Base-by-base conservation (phyloP, 2,329 filamentous ascomycete species). In the Cyanodermella asteris region DNA sequence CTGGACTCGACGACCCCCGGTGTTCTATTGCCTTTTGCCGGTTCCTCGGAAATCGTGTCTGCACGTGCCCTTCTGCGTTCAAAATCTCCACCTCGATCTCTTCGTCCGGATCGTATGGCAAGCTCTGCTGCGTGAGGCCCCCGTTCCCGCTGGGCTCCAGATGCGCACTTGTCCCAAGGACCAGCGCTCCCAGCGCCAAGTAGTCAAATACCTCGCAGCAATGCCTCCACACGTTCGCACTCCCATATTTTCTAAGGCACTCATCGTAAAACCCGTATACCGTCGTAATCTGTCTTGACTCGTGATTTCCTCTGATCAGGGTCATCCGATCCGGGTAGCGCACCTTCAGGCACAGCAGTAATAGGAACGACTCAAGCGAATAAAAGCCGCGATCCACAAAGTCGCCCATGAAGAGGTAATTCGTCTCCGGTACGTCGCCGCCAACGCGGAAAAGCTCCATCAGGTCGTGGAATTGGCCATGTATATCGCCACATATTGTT, bases 261-360 rank as follows among this genome's bases (percentile, higher is more conserved):
- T 94, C 84, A 43, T 94, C 84, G 55, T 94, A 94, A 55, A 94
- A 94, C 33, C 84, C 84, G 46, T 94, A 94, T 9, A 94, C 84
- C 5, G 80, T 91, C 13, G 84, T 94, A 36, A 94, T 94, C 49
- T 94, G 84, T 30, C 84, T 70, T 22, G 82, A 93, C 51, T 94
- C 84, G 56, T 91, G 81, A 47, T 91, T 91, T 35, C 84, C 84
- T 34, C 84, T 67, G 42, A 94, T 91, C 20, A 94, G 64, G 4
- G 87, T 94, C 56, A 94, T 93, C 38, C 87, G 78, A 49, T 94
- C 81, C 26, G 84, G 87, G 45, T 94, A 94, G 46, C 84, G 75
- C 32, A 94, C 84, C 61, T 94, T 94, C 40, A 94, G 69, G 45
- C 81, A 91, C 26, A 97, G 67, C 7, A 97, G 71, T 28, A 97